These are phyloP conservation scores for Fusarium caatingaense DNA, from an alignment of 2,329 filamentous ascomycete species.

Conservation along the genomic window DNA sequence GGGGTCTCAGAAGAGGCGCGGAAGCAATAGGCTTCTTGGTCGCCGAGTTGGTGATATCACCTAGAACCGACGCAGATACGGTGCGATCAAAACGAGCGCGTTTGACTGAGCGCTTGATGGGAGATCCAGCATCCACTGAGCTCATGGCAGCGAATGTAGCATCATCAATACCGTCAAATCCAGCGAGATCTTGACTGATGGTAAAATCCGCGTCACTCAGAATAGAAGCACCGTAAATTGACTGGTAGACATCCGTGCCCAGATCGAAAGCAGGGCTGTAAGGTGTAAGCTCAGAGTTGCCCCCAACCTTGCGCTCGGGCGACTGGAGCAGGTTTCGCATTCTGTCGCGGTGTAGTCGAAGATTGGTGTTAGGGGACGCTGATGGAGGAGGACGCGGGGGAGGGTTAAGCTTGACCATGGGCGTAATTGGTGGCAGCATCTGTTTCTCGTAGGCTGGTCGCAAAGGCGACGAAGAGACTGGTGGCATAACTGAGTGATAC, in stretches of 20 bases:
- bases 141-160: constrained; percentile 55
- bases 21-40: constrained; percentile 64
- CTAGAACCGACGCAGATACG: constrained; percentile 70
- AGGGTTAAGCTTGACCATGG: constrained; percentile 82
- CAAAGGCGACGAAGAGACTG: constrained; percentile 75
- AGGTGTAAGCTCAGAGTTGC: constrained; percentile 59
- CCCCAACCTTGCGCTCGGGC: constrained; percentile 63
- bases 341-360: constrained; percentile 86
- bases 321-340: constrained; percentile 86
- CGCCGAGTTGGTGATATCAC: constrained; percentile 67
- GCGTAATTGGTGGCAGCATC: constrained; percentile 82
- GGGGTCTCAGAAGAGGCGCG: constrained; percentile 62
- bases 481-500: constrained; percentile 62
- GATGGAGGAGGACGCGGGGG: constrained; percentile 71
- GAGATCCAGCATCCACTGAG: constrained; percentile 68
- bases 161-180: constrained; percentile 47
- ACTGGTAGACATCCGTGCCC: constrained; percentile 65
- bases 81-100: constrained; percentile 73
- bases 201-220: constrained; percentile 68
- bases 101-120: constrained; percentile 71
- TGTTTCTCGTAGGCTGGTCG: constrained; percentile 67
- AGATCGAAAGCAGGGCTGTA: constrained; percentile 77
- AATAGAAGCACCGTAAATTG: constrained; percentile 59
- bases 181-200: constrained; percentile 64
- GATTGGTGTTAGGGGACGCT: constrained; percentile 91